Conservation (phyloP, 371 early-diverging fungal genomes). For the Lichtheimia hyalospora region DNA sequence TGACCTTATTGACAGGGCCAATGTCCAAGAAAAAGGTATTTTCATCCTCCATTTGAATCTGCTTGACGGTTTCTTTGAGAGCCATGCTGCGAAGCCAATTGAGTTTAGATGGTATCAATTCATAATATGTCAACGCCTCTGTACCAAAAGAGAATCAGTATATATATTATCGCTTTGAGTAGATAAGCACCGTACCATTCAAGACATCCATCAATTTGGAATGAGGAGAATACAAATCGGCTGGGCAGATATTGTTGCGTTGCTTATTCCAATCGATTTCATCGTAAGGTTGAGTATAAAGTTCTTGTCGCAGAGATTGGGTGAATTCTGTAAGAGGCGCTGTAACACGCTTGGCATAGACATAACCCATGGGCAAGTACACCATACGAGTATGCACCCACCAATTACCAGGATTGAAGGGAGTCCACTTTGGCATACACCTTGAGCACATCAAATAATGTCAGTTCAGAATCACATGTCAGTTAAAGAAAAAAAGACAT, state of each 20-base stretch:
- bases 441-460: slow-evolving; percentile 24
- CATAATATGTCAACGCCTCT: slow-evolving; percentile 66
- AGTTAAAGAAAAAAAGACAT: slow-evolving; percentile 4
- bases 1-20: slow-evolving; percentile 92
- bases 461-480: not conserved
- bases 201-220: slow-evolving; percentile 72
- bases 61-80: slow-evolving; percentile 72
- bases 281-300: slow-evolving; percentile 84
- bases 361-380: slow-evolving; percentile 92
- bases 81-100: slow-evolving; percentile 70
- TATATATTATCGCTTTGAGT: not conserved
- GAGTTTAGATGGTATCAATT: slow-evolving; percentile 49
- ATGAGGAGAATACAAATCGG: slow-evolving; percentile 88
- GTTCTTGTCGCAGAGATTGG: slow-evolving; percentile 77
- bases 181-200: slow-evolving; percentile 53
- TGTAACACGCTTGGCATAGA: slow-evolving; percentile 75
- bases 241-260: slow-evolving; percentile 79
- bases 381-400: slow-evolving; percentile 93
- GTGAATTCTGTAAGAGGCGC: slow-evolving; percentile 71
- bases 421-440: slow-evolving; percentile 81
- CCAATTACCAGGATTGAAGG: slow-evolving; percentile 89
- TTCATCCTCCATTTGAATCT: slow-evolving; percentile 86
- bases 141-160: slow-evolving; percentile 1
- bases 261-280: slow-evolving; percentile 81
- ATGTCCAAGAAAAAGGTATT: slow-evolving; percentile 89